phyloP scores from a whole-genome alignment of 2,329 filamentous ascomycete species.

The Arthrinium phaeospermum region DNA sequence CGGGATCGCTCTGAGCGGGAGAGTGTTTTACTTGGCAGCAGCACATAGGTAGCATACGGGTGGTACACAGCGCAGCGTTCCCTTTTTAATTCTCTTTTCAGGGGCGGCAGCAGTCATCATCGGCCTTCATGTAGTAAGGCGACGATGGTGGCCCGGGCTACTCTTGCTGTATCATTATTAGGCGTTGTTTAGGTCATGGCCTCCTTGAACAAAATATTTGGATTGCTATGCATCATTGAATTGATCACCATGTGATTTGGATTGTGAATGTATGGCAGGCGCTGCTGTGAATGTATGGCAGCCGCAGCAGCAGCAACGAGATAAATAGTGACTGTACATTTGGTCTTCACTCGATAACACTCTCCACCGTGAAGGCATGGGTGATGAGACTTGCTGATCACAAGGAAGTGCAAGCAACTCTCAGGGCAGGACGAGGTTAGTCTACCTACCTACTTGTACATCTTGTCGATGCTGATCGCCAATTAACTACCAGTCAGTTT shows the following conservation, averaged over 20 bases:
- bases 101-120: neutral
- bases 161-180: neutral
- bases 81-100: neutral
- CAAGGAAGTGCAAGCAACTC: too few relatives aligned
- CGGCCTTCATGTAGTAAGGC: neutral
- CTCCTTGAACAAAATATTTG: neutral
- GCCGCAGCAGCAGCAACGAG: neutral
- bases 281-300: neutral
- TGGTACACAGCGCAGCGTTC: constrained; percentile 13
- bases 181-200: neutral
- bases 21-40: neutral
- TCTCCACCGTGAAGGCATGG: neutral
- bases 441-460: too few relatives aligned
- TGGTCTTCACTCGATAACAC: neutral
- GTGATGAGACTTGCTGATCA: neutral
- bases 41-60: constrained; percentile 12
- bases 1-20: neutral
- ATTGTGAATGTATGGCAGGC: neutral
- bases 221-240: neutral
- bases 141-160: neutral
- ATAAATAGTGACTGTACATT: neutral
- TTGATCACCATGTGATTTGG: neutral
- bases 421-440: too few relatives aligned
- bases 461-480: too few relatives aligned
- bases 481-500: too few relatives aligned